These are phyloP conservation scores for Pyrrhoderma noxium DNA, from an alignment of 1,284 basidiomycete genomes.

Conservation along the genomic window DNA sequence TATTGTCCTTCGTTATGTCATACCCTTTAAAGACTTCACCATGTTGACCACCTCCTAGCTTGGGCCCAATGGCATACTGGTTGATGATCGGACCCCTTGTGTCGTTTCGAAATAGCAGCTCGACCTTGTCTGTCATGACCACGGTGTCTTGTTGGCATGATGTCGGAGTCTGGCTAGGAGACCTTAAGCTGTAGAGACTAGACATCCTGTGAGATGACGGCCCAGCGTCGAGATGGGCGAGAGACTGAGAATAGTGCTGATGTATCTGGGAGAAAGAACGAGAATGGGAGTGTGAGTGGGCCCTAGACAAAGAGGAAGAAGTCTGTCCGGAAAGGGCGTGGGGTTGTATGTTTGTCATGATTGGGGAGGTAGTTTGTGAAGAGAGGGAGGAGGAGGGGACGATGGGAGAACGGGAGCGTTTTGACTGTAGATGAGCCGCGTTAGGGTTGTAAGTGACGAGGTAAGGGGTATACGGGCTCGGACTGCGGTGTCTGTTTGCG, in stretches of 20 bases:
- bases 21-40: constrained; percentile 72
- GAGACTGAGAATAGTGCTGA: too few relatives aligned
- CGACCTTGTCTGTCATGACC: constrained; percentile 52
- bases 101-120: constrained; percentile 27
- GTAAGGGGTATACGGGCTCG: constrained; percentile 11
- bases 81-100: constrained; percentile 54
- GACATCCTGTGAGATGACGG: too few relatives aligned
- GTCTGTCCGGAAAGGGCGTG: constrained; percentile 10
- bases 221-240: too few relatives aligned
- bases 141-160: constrained; percentile 40
- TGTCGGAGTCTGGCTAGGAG: constrained; percentile 12
- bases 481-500: not conserved
- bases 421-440: constrained; percentile 1
- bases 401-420: constrained; percentile 7
- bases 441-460: constrained; percentile 3
- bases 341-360: not conserved
- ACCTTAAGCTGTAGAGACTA: too few relatives aligned
- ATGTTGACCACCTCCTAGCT: constrained; percentile 76
- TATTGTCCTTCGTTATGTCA: constrained; percentile 40
- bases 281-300: too few relatives aligned
- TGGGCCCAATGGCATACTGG: constrained; percentile 65
- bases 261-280: too few relatives aligned
- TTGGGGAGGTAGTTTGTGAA: not conserved
- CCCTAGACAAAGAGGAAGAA: too few relatives aligned
- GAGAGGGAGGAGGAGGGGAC: not conserved